A percentile compares a stretch with the other conserved stretches of the same genome.
These are phyloP conservation scores for Fusarium hostae DNA, from an alignment of 2,329 filamentous ascomycete species.

Conservation along the genomic window DNA sequence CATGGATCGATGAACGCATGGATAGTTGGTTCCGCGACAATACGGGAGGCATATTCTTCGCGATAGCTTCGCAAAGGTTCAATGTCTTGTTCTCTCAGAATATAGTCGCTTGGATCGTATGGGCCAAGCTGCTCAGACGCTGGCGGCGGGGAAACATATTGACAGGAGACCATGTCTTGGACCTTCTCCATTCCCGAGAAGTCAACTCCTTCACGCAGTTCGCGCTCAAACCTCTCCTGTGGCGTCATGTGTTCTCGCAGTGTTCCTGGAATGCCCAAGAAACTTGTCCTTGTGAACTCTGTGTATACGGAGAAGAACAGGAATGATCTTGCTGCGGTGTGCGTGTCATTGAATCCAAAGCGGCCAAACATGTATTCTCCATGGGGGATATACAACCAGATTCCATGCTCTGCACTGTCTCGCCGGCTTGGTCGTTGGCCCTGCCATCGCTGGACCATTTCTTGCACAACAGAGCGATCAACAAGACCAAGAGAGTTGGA, in stretches of 20 bases:
- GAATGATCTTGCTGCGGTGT: not conserved
- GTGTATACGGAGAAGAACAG: not conserved
- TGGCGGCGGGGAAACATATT: not conserved
- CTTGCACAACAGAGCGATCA: not conserved
- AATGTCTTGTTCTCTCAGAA: not conserved
- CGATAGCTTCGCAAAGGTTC: not conserved
- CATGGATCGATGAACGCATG: not conserved
- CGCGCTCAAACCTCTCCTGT: not conserved
- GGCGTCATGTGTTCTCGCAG: not conserved
- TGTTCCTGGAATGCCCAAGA: not conserved
- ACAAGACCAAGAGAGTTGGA: not conserved
- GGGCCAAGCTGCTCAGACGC: not conserved
- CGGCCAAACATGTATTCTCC: not conserved
- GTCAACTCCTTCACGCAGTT: not conserved
- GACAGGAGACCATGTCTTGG: not conserved
- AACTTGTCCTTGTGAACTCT: not conserved
- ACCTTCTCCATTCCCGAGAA: not conserved
- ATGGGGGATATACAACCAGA: not conserved
- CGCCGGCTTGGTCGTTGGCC: not conserved
- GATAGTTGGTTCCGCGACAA: not conserved
- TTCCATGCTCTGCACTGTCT: not conserved
- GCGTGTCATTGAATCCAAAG: not conserved
- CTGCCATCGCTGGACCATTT: not conserved
- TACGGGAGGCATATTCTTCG: rapidly evolving
- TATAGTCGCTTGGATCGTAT: not conserved